Evolutionary conservation across 345 rosid species (phyloP), one percentile per base, ranked within the genome.

Genomic region (Lepidium sativum): DNA sequence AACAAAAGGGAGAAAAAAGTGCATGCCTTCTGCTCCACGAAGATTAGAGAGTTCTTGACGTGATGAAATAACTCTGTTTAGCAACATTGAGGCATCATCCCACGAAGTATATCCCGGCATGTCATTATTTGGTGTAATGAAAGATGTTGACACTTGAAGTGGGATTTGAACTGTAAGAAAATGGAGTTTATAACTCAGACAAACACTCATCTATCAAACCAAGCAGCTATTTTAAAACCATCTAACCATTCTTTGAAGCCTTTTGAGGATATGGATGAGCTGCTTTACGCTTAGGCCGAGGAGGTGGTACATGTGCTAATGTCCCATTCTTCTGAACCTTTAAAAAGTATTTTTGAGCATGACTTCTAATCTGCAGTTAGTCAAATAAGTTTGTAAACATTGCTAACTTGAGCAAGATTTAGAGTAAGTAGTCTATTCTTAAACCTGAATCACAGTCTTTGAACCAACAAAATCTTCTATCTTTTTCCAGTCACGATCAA

Each of bases 401-500:
- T 40, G 4, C 14, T 6, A 41, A 10, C 38, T 37, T 1, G 17
- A 35, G 20, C 34, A 42, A 27, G 69, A 20, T 11, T 2, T 33
- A 49, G 29, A 45, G 53, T 21, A 23, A 45, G 53, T 21, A 23
- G 50, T 60, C 8, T 71, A 51, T 29, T 21, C 44, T 65, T 47
- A 69, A 67, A 89, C 98, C 99, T 92, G 96, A 64, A 89, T 92
- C 49, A 92, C 99, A n/a, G 96, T 84, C 82, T 92, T 92, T 6
- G 99, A 87, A 60, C 97, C 95, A 48, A 92, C 96, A 74, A 92
- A 89, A 83, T 92, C 99, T 79, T 92, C 97, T 49, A 89, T 92
- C 76, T 89, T 92, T 74, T 92, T 92, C 99, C 97, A 89, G 76
- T 89, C 99, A 12, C 99, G 99, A 53, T 92, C 97, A 77, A 92